Evolutionary conservation across 1,139 yeast species (phyloP).

Genomic region (Wickerhamomyces sp.): DNA sequence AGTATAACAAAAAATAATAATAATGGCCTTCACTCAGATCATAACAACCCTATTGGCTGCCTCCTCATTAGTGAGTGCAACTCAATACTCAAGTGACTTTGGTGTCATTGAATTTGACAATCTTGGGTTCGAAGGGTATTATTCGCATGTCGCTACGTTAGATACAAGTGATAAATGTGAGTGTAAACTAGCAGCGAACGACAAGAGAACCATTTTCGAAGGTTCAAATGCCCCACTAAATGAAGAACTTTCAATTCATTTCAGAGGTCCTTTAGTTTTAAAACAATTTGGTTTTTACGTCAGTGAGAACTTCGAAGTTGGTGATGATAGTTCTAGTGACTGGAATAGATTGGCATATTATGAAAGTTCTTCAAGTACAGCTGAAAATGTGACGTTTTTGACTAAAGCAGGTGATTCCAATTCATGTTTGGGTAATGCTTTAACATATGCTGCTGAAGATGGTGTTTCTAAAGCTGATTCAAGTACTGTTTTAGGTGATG

Average conservation of each 20-base stretch:
- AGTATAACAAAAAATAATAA: too few relatives aligned
- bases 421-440: slow-evolving; percentile 61
- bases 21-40: neutral
- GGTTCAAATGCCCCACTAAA: slow-evolving; percentile 67
- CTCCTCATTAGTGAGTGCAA: slow-evolving; percentile 7
- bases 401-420: slow-evolving; percentile 46
- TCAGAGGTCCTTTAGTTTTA: slow-evolving; percentile 68
- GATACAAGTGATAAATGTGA: slow-evolving; percentile 46
- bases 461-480: slow-evolving; percentile 37
- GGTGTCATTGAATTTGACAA: slow-evolving; percentile 49
- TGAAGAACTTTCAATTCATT: slow-evolving; percentile 71
- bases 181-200: slow-evolving; percentile 36
- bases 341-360: slow-evolving; percentile 46
- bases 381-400: slow-evolving; percentile 60
- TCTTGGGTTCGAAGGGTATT: slow-evolving; percentile 64
- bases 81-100: slow-evolving; percentile 19
- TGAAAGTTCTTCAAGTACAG: slow-evolving; percentile 34
- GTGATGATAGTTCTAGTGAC: slow-evolving; percentile 27
- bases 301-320: slow-evolving; percentile 29
- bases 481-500: slow-evolving; percentile 47
- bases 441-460: slow-evolving; percentile 44
- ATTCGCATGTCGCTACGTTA: slow-evolving; percentile 49
- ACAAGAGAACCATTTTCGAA: slow-evolving; percentile 37
- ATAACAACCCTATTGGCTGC: neutral
- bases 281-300: slow-evolving; percentile 62